phyloP scores from a whole-genome alignment of 805 yeast species.

The Kluyveromyces siamensis region DNA sequence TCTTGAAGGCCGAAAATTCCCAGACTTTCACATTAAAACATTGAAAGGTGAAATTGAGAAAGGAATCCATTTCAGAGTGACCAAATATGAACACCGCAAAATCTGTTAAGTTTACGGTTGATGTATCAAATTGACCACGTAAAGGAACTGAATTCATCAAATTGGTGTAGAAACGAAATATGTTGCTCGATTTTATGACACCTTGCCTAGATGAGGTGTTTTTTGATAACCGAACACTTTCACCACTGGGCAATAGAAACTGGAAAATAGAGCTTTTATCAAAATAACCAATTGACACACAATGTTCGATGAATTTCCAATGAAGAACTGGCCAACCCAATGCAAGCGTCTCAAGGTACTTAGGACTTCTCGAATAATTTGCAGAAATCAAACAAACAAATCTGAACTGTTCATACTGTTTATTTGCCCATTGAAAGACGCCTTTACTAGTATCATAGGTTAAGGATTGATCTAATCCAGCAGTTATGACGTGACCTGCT shows the following conservation, averaged over 20 bases:
- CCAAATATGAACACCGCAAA: slow-evolving; percentile 31
- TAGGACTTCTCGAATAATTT: slow-evolving; percentile 53
- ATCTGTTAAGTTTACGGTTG: slow-evolving; percentile 20
- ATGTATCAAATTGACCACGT: slow-evolving; percentile 30
- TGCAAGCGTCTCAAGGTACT: slow-evolving; percentile 68
- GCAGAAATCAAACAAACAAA: slow-evolving; percentile 64
- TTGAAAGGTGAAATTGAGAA: slow-evolving; percentile 19
- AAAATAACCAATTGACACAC: slow-evolving; percentile 24
- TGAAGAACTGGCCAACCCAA: slow-evolving; percentile 82
- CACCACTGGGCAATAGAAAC: slow-evolving; percentile 68
- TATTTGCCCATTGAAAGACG: slow-evolving; percentile 5
- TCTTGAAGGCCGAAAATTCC: background rate
- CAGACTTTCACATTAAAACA: slow-evolving; percentile 13
- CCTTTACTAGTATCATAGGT: background rate
- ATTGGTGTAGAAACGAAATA: slow-evolving; percentile 35
- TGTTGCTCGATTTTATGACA: slow-evolving; percentile 40
- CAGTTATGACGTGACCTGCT: slow-evolving; percentile 36
- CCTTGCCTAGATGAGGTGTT: slow-evolving; percentile 10
- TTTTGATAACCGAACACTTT: slow-evolving; percentile 35
- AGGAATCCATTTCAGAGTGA: slow-evolving; percentile 17
- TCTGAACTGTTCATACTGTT: slow-evolving; percentile 18
- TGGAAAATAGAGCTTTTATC: slow-evolving; percentile 32
- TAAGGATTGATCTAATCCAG: slow-evolving; percentile 26
- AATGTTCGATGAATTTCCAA: slow-evolving; percentile 44
- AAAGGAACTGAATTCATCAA: slow-evolving; percentile 27